Evolutionary conservation across 495 filamentous ascomycete genomes (phyloP).

Genomic region (Aspergillus sparsus): DNA sequence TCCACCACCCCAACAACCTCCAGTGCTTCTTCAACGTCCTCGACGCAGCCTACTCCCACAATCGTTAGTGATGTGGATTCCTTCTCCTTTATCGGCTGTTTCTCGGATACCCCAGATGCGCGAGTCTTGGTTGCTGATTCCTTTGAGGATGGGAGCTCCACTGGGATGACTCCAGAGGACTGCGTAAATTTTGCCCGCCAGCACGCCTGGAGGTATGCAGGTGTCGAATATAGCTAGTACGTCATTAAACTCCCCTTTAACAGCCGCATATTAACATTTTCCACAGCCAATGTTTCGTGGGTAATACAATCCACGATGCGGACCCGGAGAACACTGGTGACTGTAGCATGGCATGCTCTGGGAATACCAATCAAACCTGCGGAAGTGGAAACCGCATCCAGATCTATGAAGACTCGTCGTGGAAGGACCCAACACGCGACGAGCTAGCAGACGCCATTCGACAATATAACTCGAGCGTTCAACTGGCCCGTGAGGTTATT

Average conservation of each 20-base stretch:
- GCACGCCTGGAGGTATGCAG: not conserved
- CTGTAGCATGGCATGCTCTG: too few relatives aligned
- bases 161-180: conserved; percentile 2
- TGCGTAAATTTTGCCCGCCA: not conserved
- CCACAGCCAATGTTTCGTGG: too few relatives aligned
- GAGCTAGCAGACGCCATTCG: not conserved
- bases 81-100: not conserved
- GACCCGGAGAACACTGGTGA: too few relatives aligned
- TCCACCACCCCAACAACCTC: too few relatives aligned
- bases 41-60: too few relatives aligned
- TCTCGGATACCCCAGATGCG: not conserved
- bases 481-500: too few relatives aligned
- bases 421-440: not conserved
- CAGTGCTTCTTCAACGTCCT: too few relatives aligned
- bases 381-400: not conserved
- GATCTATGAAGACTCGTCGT: conserved; percentile 5
- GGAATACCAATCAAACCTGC: not conserved
- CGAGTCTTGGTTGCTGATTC: conserved; percentile 1
- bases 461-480: too few relatives aligned
- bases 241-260: too few relatives aligned
- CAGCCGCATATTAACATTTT: too few relatives aligned
- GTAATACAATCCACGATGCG: too few relatives aligned
- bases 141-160: not conserved
- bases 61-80: not conserved
- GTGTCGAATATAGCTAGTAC: too few relatives aligned